Base-by-base conservation (phyloP, 1,284 basidiomycete genomes). In the Irpex sp. region DNA sequence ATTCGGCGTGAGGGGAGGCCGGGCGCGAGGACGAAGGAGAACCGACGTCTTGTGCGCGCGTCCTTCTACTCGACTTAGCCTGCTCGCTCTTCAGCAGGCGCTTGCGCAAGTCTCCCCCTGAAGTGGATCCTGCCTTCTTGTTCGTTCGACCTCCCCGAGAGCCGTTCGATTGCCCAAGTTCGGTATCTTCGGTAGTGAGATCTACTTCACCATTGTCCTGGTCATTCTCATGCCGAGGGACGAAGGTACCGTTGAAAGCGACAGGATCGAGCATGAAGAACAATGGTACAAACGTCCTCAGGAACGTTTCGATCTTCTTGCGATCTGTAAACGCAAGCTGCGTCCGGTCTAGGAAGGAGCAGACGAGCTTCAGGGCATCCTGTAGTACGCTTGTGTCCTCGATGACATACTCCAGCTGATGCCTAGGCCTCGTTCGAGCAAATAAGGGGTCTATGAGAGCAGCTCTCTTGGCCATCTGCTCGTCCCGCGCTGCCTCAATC, bases 341-440 rank as follows among this genome's bases (percentile, higher is more conserved):
- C 53, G 91, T 90, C 36, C 95, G 90, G 74, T 98, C 96, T 69
- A 98, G 80, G 76, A 94, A 94, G n/a, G 92, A 92, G 70, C 97
- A 86, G 39, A 91, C 86, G 66, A 98, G 83, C 81, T 97, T 97
- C 72, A 97, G 77, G 15, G 88, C 83, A 70, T 98, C 97, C 72
- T 93, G 90, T 62, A 98, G 74, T 13, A 95, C 90, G 11, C 81
- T 79, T 33, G 86, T 78, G 74, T 98, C 93, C 60, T 88, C 88
- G 59, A 98, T 77, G 54, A 84, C 80, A 69, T 91, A 95, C 67
- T 90, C 87, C 67, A 97, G 82, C 73, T 98, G 96, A 70, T 92
- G 88, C 72, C 86, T 75, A 69, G 88, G 79, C 72, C 87, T 68
- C 71, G 88, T 86, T 78, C 95, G 77, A 49, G 85, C 81, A 68